Conservation (phyloP, 345 rosid species). For the Arabis alpina region DNA sequence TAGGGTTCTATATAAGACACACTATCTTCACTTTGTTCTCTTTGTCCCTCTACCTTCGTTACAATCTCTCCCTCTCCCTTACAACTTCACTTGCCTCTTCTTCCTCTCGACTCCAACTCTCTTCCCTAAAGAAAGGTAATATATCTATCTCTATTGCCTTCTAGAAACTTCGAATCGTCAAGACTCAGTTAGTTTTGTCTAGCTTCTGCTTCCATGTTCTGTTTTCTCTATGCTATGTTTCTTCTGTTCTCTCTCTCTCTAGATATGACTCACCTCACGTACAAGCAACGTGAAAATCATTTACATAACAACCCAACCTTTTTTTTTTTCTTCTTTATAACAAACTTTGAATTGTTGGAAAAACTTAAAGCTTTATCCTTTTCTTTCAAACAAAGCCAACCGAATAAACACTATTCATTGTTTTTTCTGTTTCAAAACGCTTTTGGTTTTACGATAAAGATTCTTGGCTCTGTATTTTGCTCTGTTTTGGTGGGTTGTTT, state of each 20-base stretch:
- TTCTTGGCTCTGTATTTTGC: conserved; percentile 21
- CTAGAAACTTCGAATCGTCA: background rate
- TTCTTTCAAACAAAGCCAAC: conserved; percentile 63
- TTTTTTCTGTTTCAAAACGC: conserved; percentile 10
- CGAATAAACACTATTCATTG: conserved; percentile 48
- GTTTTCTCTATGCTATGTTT: background rate
- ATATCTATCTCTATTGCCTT: conserved; percentile 22
- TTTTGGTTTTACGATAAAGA: conserved; percentile 28
- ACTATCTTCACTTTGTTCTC: conserved; percentile 45
- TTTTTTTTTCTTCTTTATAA: background rate
- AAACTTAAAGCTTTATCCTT: conserved; percentile 51
- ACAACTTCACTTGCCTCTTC: conserved; percentile 46
- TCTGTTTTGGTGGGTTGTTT: conserved; percentile 38
- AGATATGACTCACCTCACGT: conserved; percentile 28
- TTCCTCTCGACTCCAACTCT: conserved; percentile 43
- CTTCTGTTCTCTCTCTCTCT: background rate
- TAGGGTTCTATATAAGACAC: conserved; percentile 59
- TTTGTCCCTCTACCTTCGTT: conserved; percentile 53
- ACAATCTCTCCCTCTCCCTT: conserved; percentile 34
- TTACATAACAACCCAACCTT: conserved; percentile 34
- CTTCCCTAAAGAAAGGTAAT: conserved; percentile 32
- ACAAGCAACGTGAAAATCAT: conserved; percentile 42
- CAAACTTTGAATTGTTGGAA: background rate
- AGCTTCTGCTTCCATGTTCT: background rate
- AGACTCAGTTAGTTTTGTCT: background rate